phyloP scores from a whole-genome alignment of 306 rosid genomes.

The Herpetospermum pedunculosum region DNA sequence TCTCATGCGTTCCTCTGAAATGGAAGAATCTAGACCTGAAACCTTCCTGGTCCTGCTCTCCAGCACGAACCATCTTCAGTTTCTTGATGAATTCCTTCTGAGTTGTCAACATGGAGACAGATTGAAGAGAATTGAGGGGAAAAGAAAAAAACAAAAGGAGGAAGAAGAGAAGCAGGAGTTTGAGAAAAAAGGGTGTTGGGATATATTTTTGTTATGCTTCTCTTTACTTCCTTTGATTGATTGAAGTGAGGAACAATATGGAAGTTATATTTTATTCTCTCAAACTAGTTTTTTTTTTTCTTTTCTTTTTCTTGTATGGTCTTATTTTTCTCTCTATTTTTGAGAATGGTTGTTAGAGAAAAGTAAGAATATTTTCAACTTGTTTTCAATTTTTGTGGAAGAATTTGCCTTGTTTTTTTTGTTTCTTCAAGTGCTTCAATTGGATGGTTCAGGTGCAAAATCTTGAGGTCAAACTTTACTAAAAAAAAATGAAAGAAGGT shows the following conservation, averaged over 20 bases:
- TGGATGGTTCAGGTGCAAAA: slow-evolving; percentile 39
- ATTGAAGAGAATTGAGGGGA: background rate
- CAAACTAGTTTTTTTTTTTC: background rate
- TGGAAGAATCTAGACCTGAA: slow-evolving; percentile 18
- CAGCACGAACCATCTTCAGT: slow-evolving; percentile 20
- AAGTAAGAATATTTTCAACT: background rate
- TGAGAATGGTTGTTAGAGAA: slow-evolving; percentile 11
- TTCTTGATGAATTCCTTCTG: background rate
- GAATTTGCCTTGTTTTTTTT: background rate
- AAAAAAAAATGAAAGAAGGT: background rate
- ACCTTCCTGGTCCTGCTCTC: slow-evolving; percentile 21
- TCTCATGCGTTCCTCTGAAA: slow-evolving; percentile 21
- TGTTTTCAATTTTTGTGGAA: background rate
- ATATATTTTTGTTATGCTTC: background rate
- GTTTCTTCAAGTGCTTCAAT: background rate
- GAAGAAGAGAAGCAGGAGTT: slow-evolving; percentile 2
- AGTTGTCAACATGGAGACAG: background rate
- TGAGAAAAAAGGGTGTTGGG: slow-evolving; percentile 10
- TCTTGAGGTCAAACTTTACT: slow-evolving; percentile 43
- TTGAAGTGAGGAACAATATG: background rate
- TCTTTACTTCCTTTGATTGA: slow-evolving; percentile 4
- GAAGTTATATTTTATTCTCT: background rate
- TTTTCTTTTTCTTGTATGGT: background rate
- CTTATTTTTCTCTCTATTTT: background rate
- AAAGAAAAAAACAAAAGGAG: slow-evolving; percentile 24